These are phyloP conservation scores for Paecilomyces sp. DNA, from an alignment of 2,329 filamentous ascomycete genomes.

Conservation along the genomic window DNA sequence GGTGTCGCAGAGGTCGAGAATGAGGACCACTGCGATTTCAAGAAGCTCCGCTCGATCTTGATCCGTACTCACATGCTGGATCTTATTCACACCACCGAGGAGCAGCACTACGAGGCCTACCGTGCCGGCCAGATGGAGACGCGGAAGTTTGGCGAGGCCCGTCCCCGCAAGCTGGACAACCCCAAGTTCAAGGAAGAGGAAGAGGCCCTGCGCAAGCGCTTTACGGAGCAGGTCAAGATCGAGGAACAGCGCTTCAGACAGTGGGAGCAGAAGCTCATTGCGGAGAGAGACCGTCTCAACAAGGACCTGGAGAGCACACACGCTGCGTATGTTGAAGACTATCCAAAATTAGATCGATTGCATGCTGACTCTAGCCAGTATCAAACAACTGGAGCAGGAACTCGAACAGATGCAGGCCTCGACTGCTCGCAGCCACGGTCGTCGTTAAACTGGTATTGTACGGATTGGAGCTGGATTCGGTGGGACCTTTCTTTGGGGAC, in stretches of 20 bases:
- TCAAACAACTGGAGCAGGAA: constrained; percentile 64
- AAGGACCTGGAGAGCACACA: constrained; percentile 99
- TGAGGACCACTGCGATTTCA: constrained; percentile 99
- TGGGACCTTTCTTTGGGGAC: not conserved
- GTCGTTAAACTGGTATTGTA: constrained; percentile 56
- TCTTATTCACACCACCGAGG: constrained; percentile 98
- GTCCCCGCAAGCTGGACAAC: constrained; percentile 97
- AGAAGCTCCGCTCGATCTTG: constrained; percentile 97
- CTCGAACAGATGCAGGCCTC: constrained; percentile 90
- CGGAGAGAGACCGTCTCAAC: constrained; percentile 97
- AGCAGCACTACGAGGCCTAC: constrained; percentile 98
- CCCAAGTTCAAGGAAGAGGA: constrained; percentile 99
- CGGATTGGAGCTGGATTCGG: constrained; percentile 1
- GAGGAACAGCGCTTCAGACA: constrained; percentile 98
- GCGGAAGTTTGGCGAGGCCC: constrained; percentile 95
- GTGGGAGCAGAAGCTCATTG: constrained; percentile 99
- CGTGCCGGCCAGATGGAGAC: constrained; percentile 99
- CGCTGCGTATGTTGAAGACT: constrained; percentile 50
- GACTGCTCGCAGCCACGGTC: constrained; percentile 83
- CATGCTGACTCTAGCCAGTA: constrained; percentile 29
- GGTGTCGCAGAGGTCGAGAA: constrained; percentile 99
- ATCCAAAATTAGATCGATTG: not conserved
- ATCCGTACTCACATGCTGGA: constrained; percentile 99
- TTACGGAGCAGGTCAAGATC: constrained; percentile 99
- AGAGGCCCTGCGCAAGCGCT: constrained; percentile 94